Conservation (phyloP, 352 stramenopile genomes). For the Pythium monospermum region DNA sequence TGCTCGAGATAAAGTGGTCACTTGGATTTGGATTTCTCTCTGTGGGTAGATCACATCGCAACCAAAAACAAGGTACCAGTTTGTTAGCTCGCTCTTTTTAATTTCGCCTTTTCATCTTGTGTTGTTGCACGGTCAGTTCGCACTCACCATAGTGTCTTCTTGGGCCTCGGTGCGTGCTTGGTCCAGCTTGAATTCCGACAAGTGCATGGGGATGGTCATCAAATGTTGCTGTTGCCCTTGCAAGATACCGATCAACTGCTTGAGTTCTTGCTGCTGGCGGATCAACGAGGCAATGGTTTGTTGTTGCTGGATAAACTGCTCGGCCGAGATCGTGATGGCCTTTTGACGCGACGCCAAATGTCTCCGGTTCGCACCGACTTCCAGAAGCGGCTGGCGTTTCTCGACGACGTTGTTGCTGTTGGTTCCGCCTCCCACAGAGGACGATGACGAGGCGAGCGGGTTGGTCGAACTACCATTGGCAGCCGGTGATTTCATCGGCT, state of each 20-base stretch:
- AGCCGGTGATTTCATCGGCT: too few relatives aligned
- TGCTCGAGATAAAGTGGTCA: constrained; percentile 44
- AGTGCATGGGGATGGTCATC: constrained; percentile 59
- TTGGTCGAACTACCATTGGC: too few relatives aligned
- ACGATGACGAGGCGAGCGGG: background rate
- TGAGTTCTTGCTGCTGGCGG: constrained; percentile 77
- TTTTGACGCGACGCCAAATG: constrained; percentile 35
- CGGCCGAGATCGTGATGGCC: constrained; percentile 57
- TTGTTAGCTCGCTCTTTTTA: too few relatives aligned
- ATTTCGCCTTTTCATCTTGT: too few relatives aligned
- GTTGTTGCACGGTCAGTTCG: too few relatives aligned
- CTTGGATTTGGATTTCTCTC: constrained; percentile 54
- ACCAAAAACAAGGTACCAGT: too few relatives aligned
- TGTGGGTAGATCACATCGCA: too few relatives aligned
- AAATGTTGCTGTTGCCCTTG: constrained; percentile 78
- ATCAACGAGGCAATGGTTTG: constrained; percentile 79
- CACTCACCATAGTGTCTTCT: constrained; percentile 64
- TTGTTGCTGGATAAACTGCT: constrained; percentile 77
- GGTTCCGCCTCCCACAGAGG: too few relatives aligned
- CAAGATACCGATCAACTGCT: constrained; percentile 70
- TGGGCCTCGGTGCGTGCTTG: constrained; percentile 32
- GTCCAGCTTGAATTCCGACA: constrained; percentile 59
- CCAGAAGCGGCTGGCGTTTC: constrained; percentile 2
- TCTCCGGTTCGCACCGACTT: constrained; percentile 15
- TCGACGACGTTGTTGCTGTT: background rate